These are phyloP conservation scores for Scalesia atractyloides DNA, from an alignment of 129 eudicot genomes.

Conservation along the genomic window DNA sequence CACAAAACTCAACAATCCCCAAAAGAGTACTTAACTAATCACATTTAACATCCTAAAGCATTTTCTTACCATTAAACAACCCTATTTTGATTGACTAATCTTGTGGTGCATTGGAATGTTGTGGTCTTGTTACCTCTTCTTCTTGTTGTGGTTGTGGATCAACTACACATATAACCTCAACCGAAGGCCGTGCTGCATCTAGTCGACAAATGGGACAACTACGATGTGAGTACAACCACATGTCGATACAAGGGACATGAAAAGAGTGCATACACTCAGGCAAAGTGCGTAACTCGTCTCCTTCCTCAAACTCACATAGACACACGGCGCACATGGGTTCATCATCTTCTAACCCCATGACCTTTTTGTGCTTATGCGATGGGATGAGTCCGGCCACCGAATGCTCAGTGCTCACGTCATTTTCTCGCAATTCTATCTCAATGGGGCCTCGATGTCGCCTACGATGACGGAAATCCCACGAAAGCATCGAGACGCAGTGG, in stretches of 20 bases:
- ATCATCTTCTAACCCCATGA: constrained; percentile 26
- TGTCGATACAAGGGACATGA: constrained; percentile 53
- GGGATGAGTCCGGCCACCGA: constrained; percentile 40
- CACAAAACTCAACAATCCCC: background rate
- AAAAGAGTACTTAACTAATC: constrained; percentile 14
- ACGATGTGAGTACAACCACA: constrained; percentile 51
- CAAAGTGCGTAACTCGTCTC: constrained; percentile 45
- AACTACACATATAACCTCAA: constrained; percentile 28
- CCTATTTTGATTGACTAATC: constrained; percentile 24
- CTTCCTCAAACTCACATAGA: constrained; percentile 49
- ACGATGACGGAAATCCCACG: constrained; percentile 33
- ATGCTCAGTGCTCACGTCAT: constrained; percentile 29
- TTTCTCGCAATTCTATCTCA: constrained; percentile 15
- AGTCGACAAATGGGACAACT: constrained; percentile 52
- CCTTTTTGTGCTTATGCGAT: constrained; percentile 38
- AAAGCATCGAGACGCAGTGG: constrained; percentile 37
- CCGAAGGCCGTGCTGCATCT: constrained; percentile 24
- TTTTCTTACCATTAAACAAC: constrained; percentile 10
- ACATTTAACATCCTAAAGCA: background rate
- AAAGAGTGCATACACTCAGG: constrained; percentile 53
- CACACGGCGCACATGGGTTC: constrained; percentile 45
- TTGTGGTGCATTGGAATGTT: constrained; percentile 14
- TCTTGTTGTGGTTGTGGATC: constrained; percentile 28
- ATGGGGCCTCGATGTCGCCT: constrained; percentile 8
- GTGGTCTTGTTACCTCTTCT: constrained; percentile 25